Percentiles rank a stretch among this genome's conserved stretches.
phyloP scores from a whole-genome alignment of 1,284 basidiomycete species.

The Cerrena zonata region DNA sequence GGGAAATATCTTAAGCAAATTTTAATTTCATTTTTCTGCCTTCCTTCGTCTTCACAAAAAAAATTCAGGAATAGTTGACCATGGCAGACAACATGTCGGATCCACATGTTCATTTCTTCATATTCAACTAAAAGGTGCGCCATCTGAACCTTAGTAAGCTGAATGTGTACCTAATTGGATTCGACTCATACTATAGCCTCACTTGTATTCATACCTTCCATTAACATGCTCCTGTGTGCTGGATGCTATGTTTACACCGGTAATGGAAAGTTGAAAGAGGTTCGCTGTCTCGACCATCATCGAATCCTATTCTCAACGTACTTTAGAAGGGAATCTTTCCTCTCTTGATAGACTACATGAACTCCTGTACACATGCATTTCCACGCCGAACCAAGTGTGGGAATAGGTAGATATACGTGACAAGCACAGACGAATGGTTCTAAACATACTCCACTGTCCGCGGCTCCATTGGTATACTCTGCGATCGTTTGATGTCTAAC shows the following conservation, averaged over 20 bases:
- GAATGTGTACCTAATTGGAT: no score
- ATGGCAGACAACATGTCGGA: no score
- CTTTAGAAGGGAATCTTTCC: background rate
- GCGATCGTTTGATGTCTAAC: no score
- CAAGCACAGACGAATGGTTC: background rate
- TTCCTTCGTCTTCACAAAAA: no score
- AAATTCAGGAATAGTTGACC: no score
- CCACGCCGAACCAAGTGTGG: constrained; percentile 5
- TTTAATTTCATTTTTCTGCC: no score
- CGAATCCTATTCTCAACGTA: background rate
- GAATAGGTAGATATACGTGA: background rate
- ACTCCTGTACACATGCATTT: background rate
- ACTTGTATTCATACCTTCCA: background rate
- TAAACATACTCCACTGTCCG: background rate
- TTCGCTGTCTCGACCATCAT: background rate
- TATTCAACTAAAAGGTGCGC: no score
- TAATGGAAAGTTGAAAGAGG: background rate
- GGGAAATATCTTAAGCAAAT: no score
- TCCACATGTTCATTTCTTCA: no score
- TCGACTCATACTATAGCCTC: no score
- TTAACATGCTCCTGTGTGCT: constrained; percentile 1
- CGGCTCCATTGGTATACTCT: no score
- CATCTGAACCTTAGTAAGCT: no score
- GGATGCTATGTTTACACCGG: constrained; percentile 1
- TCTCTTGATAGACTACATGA: background rate